Evolutionary conservation across 2,329 filamentous ascomycete species (phyloP), one percentile per base, ranked within the genome.

Genomic region (Colletotrichum chrysophilum): DNA sequence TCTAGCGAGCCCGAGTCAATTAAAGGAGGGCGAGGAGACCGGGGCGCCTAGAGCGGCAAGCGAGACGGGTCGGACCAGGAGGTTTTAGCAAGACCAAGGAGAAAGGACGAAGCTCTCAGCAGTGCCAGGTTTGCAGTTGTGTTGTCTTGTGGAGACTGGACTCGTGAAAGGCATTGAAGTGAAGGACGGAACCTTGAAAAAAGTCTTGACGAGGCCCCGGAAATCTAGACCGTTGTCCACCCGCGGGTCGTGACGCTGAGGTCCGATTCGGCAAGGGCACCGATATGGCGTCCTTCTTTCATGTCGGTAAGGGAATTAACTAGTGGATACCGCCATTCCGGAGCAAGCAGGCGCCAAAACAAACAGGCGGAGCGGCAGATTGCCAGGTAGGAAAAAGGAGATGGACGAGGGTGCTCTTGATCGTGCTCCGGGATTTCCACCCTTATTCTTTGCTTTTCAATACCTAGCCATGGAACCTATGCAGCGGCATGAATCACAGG

Each of bases 311-410:
- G 32, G 70, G 70, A 52, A 74, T 56, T 74, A 38, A 61, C 30
- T 76, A 76, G 65, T 76, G 74, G 74, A 38, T 48, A 52, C 69
- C 48, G 64, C 74, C 58, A 76, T 74, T 74, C 70, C 65, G 65
- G 64, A 30, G 64, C 48, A 30, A 64, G 65, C 26, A 36, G 62
- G 64, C 70, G 66, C 34, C 70, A 73, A 69, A 69, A 65, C 64
- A 74, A 76, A 75, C 70, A 68, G 36, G 65, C 62, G 32, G 64
- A 61, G 26, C 58, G 30, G 58, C 56, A 76, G 64, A 75, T 75
- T 75, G 18, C 28, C 36, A 21, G 38, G 21, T 26, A 18, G n/a
- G 13, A 48, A 66, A 75, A 55, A 66, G 61, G 62, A 72, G 69
- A 66, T 52, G 34, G 38, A 34, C 58, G n/a, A 64, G 58, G 68